These are phyloP conservation scores for Acanthamoeba castellanii DNA, from an alignment of 208 protist genomes.

Conservation along the genomic window DNA sequence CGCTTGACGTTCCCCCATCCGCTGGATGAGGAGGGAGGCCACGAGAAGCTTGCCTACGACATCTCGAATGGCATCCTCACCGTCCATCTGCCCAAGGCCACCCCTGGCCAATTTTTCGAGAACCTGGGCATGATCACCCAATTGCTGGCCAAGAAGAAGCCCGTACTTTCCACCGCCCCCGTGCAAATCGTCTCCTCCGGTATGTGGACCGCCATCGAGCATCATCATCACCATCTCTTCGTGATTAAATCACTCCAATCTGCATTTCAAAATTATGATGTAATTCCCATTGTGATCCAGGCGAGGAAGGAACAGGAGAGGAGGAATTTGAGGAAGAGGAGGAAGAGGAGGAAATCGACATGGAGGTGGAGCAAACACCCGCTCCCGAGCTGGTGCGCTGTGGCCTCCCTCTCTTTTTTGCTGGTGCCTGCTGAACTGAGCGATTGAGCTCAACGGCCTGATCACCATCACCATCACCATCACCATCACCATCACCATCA, in stretches of 20 bases:
- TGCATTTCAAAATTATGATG: no score
- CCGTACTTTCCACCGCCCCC: background rate
- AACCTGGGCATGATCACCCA: conserved; percentile 44
- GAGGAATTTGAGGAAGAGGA: conserved; percentile 15
- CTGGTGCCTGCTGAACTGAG: background rate
- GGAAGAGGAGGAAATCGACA: conserved; percentile 31
- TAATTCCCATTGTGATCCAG: no score
- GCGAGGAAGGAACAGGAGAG: background rate
- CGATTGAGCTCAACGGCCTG: background rate
- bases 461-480: no score
- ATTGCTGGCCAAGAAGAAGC: conserved; percentile 66
- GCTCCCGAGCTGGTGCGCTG: background rate
- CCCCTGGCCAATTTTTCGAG: conserved; percentile 27
- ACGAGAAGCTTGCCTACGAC: conserved; percentile 12
- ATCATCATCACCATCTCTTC: no score
- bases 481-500: no score
- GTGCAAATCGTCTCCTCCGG: background rate
- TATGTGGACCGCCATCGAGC: no score
- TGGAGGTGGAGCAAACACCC: conserved; percentile 38
- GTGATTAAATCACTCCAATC: no score
- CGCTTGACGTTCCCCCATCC: conserved; percentile 51
- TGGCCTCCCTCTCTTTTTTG: no score
- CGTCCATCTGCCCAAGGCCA: conserved; percentile 20
- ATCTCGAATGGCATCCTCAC: conserved; percentile 60
- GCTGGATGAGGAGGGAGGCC: background rate